A percentile compares a stretch with the other conserved stretches of the same genome.
These are phyloP conservation scores for Globisporangium iwayamae DNA, from an alignment of 352 stramenopile genomes.

Conservation along the genomic window DNA sequence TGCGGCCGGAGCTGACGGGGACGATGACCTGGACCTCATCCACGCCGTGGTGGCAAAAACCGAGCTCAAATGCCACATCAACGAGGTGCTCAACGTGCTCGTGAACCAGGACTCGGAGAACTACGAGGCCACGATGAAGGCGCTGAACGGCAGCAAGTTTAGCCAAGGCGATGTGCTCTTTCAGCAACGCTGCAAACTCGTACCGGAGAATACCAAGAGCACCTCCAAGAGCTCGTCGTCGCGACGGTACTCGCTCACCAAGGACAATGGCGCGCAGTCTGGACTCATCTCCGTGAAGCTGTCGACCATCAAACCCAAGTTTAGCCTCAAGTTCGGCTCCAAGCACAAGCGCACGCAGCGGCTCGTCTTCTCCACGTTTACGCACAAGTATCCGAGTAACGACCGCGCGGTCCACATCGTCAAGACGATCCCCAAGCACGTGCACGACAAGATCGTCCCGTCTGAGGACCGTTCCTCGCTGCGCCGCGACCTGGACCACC, in stretches of 20 bases:
- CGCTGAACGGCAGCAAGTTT: slow-evolving; percentile 48
- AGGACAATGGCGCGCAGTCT: slow-evolving; percentile 12
- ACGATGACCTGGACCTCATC: slow-evolving; percentile 41
- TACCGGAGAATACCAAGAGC: slow-evolving; percentile 4
- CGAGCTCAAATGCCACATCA: slow-evolving; percentile 52
- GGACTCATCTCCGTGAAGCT: slow-evolving; percentile 33
- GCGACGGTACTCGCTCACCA: slow-evolving; percentile 1
- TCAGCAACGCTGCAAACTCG: slow-evolving; percentile 34
- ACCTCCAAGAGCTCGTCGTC: not conserved
- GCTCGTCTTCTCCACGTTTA: slow-evolving; percentile 50
- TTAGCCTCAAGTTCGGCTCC: slow-evolving; percentile 23
- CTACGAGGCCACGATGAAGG: slow-evolving; percentile 46
- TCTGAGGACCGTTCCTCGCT: slow-evolving; percentile 35
- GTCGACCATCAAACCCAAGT: slow-evolving; percentile 32
- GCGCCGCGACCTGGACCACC: slow-evolving; percentile 41
- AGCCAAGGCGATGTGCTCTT: slow-evolving; percentile 43
- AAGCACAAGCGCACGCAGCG: slow-evolving; percentile 46
- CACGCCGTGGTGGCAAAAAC: slow-evolving; percentile 46
- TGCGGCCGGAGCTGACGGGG: slow-evolving; percentile 21
- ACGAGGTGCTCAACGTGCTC: slow-evolving; percentile 59
- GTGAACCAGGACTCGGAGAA: slow-evolving; percentile 33
- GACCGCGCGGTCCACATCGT: slow-evolving; percentile 56
- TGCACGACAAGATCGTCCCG: slow-evolving; percentile 34
- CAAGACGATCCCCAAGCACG: slow-evolving; percentile 53
- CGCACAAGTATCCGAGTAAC: slow-evolving; percentile 31